Conservation (phyloP, 1,284 basidiomycete genomes). For the Sphaerobolus stellatus region DNA sequence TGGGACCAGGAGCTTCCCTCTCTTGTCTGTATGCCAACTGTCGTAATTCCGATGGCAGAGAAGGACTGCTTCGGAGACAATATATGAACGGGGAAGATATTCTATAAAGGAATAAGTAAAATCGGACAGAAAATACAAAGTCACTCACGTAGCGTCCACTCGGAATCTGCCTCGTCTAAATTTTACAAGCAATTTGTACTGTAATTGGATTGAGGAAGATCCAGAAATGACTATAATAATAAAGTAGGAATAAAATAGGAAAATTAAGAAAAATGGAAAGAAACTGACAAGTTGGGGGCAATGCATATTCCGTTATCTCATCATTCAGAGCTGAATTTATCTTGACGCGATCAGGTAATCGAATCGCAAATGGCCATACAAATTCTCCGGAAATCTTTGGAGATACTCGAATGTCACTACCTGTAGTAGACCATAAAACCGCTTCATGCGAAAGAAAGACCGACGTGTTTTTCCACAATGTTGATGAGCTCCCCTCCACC, state of each 20-base stretch:
- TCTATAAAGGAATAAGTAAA: slow-evolving; percentile 7
- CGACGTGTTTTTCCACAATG: too few species aligned
- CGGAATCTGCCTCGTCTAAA: slow-evolving; percentile 46
- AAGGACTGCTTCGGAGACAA: slow-evolving; percentile 45
- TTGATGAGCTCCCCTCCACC: too few species aligned
- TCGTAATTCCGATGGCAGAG: slow-evolving; percentile 43
- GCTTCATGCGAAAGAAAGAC: slow-evolving; percentile 2
- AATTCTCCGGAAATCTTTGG: slow-evolving; percentile 43
- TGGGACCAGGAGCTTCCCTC: slow-evolving; percentile 41
- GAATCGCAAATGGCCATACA: slow-evolving; percentile 47
- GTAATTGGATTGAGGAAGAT: slow-evolving; percentile 45
- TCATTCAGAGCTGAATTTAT: slow-evolving; percentile 32
- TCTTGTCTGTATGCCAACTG: slow-evolving; percentile 46
- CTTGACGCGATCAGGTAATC: slow-evolving; percentile 41
- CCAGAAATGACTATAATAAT: slow-evolving; percentile 31
- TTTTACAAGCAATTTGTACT: slow-evolving; percentile 49
- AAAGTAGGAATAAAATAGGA: neutral
- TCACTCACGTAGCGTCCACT: slow-evolving; percentile 40
- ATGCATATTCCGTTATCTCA: slow-evolving; percentile 23
- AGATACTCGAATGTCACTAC: slow-evolving; percentile 10
- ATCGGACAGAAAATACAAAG: neutral
- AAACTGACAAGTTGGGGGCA: slow-evolving; percentile 11
- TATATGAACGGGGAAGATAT: slow-evolving; percentile 47
- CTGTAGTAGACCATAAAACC: slow-evolving; percentile 35
- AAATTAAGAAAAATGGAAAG: neutral